Evolutionary conservation across 2,329 filamentous ascomycete species (phyloP).

Genomic region (Sporothrix phasma): DNA sequence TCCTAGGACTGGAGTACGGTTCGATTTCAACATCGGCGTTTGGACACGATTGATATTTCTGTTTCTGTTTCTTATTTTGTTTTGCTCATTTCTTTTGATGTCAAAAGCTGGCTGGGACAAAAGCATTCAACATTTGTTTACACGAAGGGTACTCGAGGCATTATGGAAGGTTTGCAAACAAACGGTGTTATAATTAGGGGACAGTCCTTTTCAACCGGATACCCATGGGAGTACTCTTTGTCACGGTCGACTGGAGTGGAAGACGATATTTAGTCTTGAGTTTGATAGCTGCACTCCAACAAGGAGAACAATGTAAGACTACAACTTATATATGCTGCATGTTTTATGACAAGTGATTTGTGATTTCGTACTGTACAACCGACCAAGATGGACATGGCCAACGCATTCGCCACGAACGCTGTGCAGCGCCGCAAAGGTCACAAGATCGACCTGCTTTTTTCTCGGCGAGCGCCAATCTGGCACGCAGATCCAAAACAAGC

Average conservation of each 20-base stretch:
- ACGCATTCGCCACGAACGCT: too few relatives aligned
- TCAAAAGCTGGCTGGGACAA: constrained; percentile 6
- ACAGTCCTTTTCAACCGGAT: constrained; percentile 19
- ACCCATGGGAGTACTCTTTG: constrained; percentile 11
- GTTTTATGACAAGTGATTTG: not conserved
- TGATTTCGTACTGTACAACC: too few relatives aligned
- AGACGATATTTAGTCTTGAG: not conserved
- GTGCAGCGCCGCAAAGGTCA: too few relatives aligned
- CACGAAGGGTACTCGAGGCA: constrained; percentile 16
- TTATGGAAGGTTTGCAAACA: constrained; percentile 6
- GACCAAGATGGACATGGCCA: too few relatives aligned
- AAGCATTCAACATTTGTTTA: constrained; percentile 18
- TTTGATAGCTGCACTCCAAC: not conserved
- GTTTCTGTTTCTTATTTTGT: constrained; percentile 21
- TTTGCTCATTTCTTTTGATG: not conserved
- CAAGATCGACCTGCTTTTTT: too few relatives aligned
- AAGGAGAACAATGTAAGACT: constrained; percentile 9
- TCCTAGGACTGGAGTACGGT: not conserved
- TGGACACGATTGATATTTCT: constrained; percentile 17
- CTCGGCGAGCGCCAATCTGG: not conserved
- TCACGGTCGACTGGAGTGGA: not conserved
- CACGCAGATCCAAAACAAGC: not conserved
- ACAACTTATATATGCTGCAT: not conserved
- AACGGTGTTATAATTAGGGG: constrained; percentile 12
- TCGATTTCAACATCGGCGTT: constrained; percentile 22